Percentiles rank a stretch among this genome's conserved stretches.
Evolutionary conservation across 23 red algal species (phyloP).

Genomic region (Gracilaria caudata): DNA sequence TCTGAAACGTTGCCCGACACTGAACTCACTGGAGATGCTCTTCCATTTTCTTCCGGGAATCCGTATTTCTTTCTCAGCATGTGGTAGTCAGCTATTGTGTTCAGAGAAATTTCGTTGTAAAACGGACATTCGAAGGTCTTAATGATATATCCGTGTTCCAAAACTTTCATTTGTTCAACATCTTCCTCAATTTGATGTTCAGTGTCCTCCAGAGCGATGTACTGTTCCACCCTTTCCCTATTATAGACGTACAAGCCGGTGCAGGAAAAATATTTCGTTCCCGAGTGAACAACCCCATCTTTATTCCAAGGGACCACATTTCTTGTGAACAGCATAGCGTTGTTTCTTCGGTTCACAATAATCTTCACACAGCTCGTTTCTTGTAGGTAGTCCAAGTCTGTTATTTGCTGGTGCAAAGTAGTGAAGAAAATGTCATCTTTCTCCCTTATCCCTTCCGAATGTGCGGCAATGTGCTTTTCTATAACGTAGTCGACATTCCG

Average conservation of each 20-base stretch:
- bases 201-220: constrained; percentile 55
- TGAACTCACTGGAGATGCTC: constrained; percentile 42
- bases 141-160: constrained; percentile 53
- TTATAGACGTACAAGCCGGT: constrained; percentile 55
- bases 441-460: constrained; percentile 11
- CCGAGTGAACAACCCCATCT: constrained; percentile 29
- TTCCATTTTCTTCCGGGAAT: neutral
- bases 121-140: constrained; percentile 52
- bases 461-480: constrained; percentile 42
- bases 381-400: constrained; percentile 44
- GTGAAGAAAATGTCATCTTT: constrained; percentile 46
- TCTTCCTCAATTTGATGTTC: constrained; percentile 61
- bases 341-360: constrained; percentile 50
- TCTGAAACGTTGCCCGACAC: constrained; percentile 42
- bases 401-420: constrained; percentile 53
- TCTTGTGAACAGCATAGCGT: constrained; percentile 59
- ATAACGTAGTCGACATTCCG: constrained; percentile 59
- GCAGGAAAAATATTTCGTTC: constrained; percentile 51
- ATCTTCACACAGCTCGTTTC: constrained; percentile 52
- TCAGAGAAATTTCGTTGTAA: constrained; percentile 57
- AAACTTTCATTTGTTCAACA: constrained; percentile 56
- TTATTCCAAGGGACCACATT: constrained; percentile 64
- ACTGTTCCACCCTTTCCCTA: constrained; percentile 32
- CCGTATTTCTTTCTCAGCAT: constrained; percentile 33
- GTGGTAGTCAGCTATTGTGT: constrained; percentile 41